Evolutionary conservation across 106 monocot genomes (phyloP).

Genomic region (Vanilla planifolia): DNA sequence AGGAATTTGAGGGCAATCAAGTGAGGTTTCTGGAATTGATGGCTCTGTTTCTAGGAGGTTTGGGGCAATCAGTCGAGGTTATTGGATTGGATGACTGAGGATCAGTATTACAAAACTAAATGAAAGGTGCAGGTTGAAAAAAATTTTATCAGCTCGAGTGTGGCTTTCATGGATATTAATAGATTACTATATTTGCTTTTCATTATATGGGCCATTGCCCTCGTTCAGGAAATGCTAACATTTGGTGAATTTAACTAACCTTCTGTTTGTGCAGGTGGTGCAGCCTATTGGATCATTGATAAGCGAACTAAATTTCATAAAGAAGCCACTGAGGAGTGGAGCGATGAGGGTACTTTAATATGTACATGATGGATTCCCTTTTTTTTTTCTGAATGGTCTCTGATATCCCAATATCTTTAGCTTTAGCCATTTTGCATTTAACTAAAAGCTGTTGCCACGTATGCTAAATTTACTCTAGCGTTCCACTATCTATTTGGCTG

Average conservation of each 20-base stretch:
- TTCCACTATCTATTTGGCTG: neutral
- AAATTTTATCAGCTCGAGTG: neutral
- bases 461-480: no score
- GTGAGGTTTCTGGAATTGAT: no score
- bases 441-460: neutral
- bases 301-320: slow-evolving; percentile 38
- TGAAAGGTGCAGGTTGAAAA: no score
- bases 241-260: no score
- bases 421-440: neutral
- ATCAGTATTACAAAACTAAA: no score
- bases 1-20: no score
- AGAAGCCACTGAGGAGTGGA: slow-evolving; percentile 22
- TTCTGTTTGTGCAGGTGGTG: slow-evolving; percentile 44
- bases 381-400: neutral
- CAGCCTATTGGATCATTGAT: slow-evolving; percentile 57
- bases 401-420: neutral
- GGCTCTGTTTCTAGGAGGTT: no score
- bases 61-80: no score
- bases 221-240: no score
- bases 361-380: neutral
- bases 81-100: no score
- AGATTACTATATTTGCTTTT: neutral
- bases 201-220: no score
- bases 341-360: slow-evolving; percentile 49
- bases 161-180: neutral